Evolutionary conservation across 1,284 basidiomycete genomes (phyloP).

Genomic region (Puccinia polysora): DNA sequence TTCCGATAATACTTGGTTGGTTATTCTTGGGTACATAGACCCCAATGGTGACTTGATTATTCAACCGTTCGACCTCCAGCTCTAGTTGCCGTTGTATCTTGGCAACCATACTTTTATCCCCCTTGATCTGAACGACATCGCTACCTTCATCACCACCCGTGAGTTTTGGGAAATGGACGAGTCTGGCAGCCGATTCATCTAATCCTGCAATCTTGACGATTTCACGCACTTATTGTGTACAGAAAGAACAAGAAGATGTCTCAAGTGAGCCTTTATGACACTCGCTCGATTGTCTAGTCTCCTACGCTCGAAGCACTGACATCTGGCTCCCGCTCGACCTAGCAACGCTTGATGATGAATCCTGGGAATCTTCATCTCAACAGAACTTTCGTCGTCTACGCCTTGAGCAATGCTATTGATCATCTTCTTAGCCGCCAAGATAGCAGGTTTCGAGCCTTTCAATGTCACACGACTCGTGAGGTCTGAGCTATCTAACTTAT

Average conservation of each 20-base stretch:
- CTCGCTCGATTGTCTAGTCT: not conserved
- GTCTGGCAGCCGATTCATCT: slow-evolving; percentile 44
- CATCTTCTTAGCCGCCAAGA: slow-evolving; percentile 74
- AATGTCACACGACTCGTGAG: slow-evolving; percentile 59
- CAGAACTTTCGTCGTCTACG: slow-evolving; percentile 72
- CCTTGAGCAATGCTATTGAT: slow-evolving; percentile 80
- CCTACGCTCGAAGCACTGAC: slow-evolving; percentile 44
- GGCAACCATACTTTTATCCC: slow-evolving; percentile 72
- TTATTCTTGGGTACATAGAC: slow-evolving; percentile 74
- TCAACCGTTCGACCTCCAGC: slow-evolving; percentile 64
- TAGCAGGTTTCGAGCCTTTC: slow-evolving; percentile 80
- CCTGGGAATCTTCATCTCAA: slow-evolving; percentile 67
- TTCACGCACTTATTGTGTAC: slow-evolving; percentile 18
- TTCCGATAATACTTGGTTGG: slow-evolving; percentile 85
- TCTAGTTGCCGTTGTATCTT: slow-evolving; percentile 84
- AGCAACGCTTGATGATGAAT: slow-evolving; percentile 88
- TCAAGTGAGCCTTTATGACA: slow-evolving; percentile 61
- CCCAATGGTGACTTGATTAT: slow-evolving; percentile 76
- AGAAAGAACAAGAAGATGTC: not conserved
- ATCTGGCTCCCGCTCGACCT: slow-evolving; percentile 80
- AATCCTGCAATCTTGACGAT: slow-evolving; percentile 15
- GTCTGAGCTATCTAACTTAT: slow-evolving; percentile 64
- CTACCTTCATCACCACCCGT: slow-evolving; percentile 72
- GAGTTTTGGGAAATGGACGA: slow-evolving; percentile 62
- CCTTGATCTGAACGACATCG: slow-evolving; percentile 71